phyloP scores from a whole-genome alignment of 768 basidiomycete genomes.

The Amanita fuliginea region DNA sequence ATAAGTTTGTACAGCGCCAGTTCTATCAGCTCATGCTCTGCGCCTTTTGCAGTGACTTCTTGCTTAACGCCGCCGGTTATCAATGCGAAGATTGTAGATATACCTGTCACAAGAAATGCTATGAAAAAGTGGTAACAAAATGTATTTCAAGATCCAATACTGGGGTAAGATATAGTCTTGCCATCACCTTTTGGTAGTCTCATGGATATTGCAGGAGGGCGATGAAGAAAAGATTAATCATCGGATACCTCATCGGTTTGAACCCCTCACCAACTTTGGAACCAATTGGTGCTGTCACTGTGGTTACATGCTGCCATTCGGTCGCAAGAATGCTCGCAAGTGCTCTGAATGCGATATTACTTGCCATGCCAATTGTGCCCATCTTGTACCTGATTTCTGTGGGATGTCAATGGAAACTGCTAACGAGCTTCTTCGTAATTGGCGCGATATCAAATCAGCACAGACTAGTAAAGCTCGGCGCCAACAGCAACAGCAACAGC shows the following conservation, averaged over 20 bases:
- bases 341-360: constrained; percentile 96
- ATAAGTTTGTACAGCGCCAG: constrained; percentile 94
- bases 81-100: constrained; percentile 99
- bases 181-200: background rate
- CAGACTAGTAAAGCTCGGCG: constrained; percentile 25
- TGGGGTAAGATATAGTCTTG: constrained; percentile 48
- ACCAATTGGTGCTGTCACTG: constrained; percentile 99
- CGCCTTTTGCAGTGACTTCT: constrained; percentile 95
- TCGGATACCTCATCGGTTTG: constrained; percentile 97
- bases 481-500: constrained; percentile 11
- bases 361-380: constrained; percentile 94
- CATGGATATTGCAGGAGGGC: constrained; percentile 49
- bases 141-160: constrained; percentile 96
- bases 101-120: constrained; percentile 98
- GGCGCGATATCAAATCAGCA: constrained; percentile 76
- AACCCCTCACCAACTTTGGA: constrained; percentile 91
- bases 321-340: constrained; percentile 91
- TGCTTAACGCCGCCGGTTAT: constrained; percentile 95
- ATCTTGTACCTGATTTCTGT: constrained; percentile 98
- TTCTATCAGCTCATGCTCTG: constrained; percentile 99
- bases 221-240: constrained; percentile 99
- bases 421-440: constrained; percentile 81
- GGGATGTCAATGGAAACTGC: constrained; percentile 99
- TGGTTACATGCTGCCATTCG: constrained; percentile 94
- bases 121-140: constrained; percentile 97